These are phyloP conservation scores for Prunus mongolica DNA, from an alignment of 306 rosid species.

Conservation along the genomic window DNA sequence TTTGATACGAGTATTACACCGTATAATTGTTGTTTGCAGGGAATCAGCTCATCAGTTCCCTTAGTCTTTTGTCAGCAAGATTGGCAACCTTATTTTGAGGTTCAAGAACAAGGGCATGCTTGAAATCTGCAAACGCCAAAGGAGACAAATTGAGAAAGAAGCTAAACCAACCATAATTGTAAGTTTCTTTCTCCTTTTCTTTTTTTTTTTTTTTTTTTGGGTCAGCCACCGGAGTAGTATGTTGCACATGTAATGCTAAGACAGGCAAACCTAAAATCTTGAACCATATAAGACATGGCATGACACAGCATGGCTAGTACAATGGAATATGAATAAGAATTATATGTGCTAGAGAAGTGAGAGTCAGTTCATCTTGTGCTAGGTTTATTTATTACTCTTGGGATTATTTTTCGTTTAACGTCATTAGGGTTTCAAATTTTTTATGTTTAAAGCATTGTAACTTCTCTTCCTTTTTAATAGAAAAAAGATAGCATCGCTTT, in stretches of 20 bases:
- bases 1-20: background rate
- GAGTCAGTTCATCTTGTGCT: background rate
- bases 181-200: background rate
- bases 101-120: slow-evolving; percentile 80
- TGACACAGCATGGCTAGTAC: background rate
- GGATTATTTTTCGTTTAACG: background rate
- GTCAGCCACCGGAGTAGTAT: background rate
- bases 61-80: slow-evolving; percentile 56
- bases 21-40: background rate
- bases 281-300: background rate
- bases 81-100: slow-evolving; percentile 72
- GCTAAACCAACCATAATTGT: background rate
- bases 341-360: background rate
- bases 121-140: slow-evolving; percentile 58
- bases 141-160: background rate
- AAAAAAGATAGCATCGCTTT: background rate
- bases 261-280: background rate
- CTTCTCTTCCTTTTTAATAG: background rate
- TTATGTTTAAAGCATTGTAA: background rate
- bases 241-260: background rate
- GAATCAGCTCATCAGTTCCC: slow-evolving; percentile 50
- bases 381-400: background rate
- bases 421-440: background rate
- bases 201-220: background rate
- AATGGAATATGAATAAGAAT: background rate